phyloP scores from a whole-genome alignment of 2,329 filamentous ascomycete species.

The Phyllosticta citribraziliensis region DNA sequence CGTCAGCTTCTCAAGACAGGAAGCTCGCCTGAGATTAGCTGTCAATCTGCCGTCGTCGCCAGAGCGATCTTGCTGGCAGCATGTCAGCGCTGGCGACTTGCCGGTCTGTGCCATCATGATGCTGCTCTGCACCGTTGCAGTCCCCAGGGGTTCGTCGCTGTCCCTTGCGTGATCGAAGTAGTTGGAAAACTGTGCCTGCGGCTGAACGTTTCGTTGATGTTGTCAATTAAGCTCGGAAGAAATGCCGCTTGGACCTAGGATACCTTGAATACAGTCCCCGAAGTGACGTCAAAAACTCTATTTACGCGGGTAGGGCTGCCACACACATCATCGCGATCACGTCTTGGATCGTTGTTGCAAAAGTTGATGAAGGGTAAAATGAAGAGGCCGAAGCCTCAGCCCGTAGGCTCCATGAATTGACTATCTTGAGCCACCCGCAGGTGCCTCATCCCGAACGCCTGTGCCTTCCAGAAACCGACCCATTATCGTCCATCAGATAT shows the following conservation, averaged over 20 bases:
- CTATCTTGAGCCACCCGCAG: conserved; percentile 4
- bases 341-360: not conserved
- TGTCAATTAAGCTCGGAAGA: too few relatives aligned
- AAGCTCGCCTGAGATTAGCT: not conserved
- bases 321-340: too few relatives aligned
- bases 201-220: too few relatives aligned
- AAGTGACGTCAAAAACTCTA: too few relatives aligned
- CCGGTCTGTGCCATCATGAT: not conserved
- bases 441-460: conserved; percentile 4
- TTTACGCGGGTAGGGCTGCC: too few relatives aligned
- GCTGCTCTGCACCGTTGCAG: too few relatives aligned
- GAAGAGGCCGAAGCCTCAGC: conserved; percentile 3
- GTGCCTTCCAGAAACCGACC: not conserved
- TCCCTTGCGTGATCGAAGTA: too few relatives aligned
- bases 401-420: conserved; percentile 5
- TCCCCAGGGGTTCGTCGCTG: too few relatives aligned
- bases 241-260: too few relatives aligned
- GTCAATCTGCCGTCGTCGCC: not conserved
- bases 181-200: too few relatives aligned
- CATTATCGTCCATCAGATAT: not conserved
- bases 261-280: too few relatives aligned
- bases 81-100: not conserved
- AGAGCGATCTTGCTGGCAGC: not conserved
- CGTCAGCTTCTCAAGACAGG: not conserved
- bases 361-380: not conserved